Evolutionary conservation across 2,329 filamentous ascomycete species (phyloP), one percentile per base, ranked within the genome.

Genomic region (Westerdykella ornata): DNA sequence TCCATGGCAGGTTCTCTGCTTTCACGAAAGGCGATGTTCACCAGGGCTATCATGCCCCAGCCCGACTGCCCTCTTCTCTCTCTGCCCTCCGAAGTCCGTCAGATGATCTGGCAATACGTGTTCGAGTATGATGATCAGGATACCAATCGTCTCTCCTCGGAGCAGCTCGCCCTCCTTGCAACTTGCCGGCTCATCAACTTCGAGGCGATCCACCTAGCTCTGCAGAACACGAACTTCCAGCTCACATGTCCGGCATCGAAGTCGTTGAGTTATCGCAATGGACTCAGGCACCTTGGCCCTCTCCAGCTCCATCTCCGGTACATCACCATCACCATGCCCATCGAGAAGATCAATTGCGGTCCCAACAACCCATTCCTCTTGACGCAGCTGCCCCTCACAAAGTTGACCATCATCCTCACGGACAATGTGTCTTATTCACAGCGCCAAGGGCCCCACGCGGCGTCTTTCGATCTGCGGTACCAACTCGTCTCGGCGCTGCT

Each of bases 361-460:
- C 4, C 33, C 14, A 37, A 41, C 12, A 47, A 45, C 26, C 45
- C 47, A 1, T 50, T 50, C 33, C 7, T 42, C 3, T 14, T 50
- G 14, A 42, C 20, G 1, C 18, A 14, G 9, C 26, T 45, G 11
- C 42, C 45, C 2, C 45, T 50, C 18, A 16, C 36, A 2, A 36
- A 19, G 9, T 37, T 50, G 3, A 32, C n/a, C 5, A 42, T 47
- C 14, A 15, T 31, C 15, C 29, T 50, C 22, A 34, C 20, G 12
- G 17, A 32, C 2, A 15, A 26, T 26, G 22, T 26, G 8, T 11
- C 22, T 11, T 26, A 2, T 26, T 3, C 3, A 7, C 22, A 26
- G 22, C 22, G 7, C 7, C 22, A 4, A 26, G 22, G 22, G 8
- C 7, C 7, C 7, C 8, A 26, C 12, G 8, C 8, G 22, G 22